Evolutionary conservation across 2,329 filamentous ascomycete species (phyloP).

Genomic region (Claviceps fusiformis): DNA sequence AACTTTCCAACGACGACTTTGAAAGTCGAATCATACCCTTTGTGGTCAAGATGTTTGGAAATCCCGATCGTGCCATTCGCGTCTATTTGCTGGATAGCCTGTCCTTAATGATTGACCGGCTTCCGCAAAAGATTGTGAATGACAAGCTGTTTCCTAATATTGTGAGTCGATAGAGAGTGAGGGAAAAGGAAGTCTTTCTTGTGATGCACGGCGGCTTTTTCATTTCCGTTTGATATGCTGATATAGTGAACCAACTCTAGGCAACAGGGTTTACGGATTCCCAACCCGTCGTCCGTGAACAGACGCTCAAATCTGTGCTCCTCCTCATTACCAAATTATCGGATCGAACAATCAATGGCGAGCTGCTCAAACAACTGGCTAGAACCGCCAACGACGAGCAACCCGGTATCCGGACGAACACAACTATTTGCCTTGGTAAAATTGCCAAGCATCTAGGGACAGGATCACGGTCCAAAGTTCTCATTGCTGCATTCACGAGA

Average conservation of each 20-base stretch:
- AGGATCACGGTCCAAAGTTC: constrained; percentile 71
- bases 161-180: constrained; percentile 32
- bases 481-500: constrained; percentile 82
- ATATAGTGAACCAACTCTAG: constrained; percentile 25
- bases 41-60: constrained; percentile 73
- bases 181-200: neutral
- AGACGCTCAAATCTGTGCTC: constrained; percentile 89
- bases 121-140: constrained; percentile 79
- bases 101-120: constrained; percentile 77
- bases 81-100: constrained; percentile 85
- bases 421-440: constrained; percentile 92
- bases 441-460: constrained; percentile 80
- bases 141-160: constrained; percentile 95
- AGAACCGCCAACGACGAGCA: constrained; percentile 97
- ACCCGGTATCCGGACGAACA: constrained; percentile 93
- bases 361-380: constrained; percentile 77
- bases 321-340: constrained; percentile 79
- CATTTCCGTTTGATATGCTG: neutral
- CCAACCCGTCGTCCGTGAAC: constrained; percentile 82
- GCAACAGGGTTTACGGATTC: constrained; percentile 90
- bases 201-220: neutral
- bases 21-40: constrained; percentile 73
- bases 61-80: constrained; percentile 81
- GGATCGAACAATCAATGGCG: constrained; percentile 85
- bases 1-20: constrained; percentile 82